Percentiles rank a stretch among this genome's conserved stretches.
Conservation (phyloP, 73 alveolate species). For the Tetrahymena borealis region DNA sequence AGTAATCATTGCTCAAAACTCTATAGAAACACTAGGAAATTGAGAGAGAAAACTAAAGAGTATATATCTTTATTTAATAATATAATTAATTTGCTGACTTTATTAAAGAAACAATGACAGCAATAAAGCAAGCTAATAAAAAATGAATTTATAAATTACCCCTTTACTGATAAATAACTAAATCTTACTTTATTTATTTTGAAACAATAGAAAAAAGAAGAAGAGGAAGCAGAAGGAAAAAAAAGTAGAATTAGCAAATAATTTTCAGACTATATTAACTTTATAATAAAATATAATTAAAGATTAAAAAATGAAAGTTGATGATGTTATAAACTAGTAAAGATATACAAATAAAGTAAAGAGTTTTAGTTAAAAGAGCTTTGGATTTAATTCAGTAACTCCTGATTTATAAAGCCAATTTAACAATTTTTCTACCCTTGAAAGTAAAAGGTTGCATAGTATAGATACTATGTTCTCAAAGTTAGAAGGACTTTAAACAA, state of each 20-base stretch:
- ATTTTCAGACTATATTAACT: not conserved
- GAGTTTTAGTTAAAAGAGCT: not conserved
- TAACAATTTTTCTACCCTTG: not conserved
- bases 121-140: no score
- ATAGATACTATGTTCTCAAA: not conserved
- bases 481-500: not conserved
- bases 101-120: not conserved
- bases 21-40: not conserved
- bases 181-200: no score
- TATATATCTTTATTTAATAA: not conserved
- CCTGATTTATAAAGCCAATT: not conserved
- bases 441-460: not conserved
- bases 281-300: not conserved
- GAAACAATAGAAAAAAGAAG: not conserved
- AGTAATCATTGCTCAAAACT: not conserved
- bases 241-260: not conserved
- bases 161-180: no score
- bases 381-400: not conserved
- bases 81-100: not conserved
- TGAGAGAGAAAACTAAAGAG: not conserved
- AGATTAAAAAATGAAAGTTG: not conserved
- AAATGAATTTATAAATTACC: no score
- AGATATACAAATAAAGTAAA: not conserved
- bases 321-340: not conserved
- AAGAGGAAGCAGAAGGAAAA: not conserved